Evolutionary conservation across 148 eudicot genomes (phyloP).

Genomic region (Rheum nobile): DNA sequence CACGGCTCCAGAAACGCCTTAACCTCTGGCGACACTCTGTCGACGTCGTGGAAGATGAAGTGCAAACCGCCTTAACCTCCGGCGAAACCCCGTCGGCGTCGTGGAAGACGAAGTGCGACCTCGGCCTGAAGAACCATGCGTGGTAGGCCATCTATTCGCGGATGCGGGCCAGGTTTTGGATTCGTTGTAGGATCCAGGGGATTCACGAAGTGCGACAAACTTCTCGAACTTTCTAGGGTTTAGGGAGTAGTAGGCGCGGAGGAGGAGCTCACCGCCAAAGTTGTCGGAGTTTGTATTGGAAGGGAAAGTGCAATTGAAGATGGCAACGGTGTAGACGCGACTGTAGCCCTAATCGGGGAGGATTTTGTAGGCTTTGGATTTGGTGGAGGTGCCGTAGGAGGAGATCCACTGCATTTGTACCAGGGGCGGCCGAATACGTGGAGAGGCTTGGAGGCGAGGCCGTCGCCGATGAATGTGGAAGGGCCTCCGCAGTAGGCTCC

Average conservation of each 20-base stretch:
- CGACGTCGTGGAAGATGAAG: slow-evolving; percentile 48
- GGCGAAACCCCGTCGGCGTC: no score
- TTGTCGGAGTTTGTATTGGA: slow-evolving; percentile 17
- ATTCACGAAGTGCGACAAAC: no score
- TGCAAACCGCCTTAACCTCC: no score
- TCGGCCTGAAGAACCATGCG: no score
- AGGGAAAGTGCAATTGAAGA: slow-evolving; percentile 37
- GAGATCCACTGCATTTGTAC: slow-evolving; percentile 41
- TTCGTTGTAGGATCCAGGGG: no score
- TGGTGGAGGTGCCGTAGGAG: slow-evolving; percentile 10
- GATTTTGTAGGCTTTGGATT: slow-evolving; percentile 30
- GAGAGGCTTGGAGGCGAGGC: slow-evolving; percentile 39
- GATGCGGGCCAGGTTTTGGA: no score
- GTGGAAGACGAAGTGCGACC: no score
- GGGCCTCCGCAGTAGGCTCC: slow-evolving; percentile 49
- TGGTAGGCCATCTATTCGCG: no score
- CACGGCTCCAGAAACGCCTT: slow-evolving; percentile 40
- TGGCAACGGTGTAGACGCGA: slow-evolving; percentile 41
- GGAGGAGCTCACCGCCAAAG: slow-evolving; percentile 29
- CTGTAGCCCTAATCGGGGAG: slow-evolving; percentile 70
- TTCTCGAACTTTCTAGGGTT: slow-evolving; percentile 15
- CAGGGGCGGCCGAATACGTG: slow-evolving; percentile 37
- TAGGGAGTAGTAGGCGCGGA: slow-evolving; percentile 38
- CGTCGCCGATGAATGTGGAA: slow-evolving; percentile 25
- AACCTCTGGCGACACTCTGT: slow-evolving; percentile 35